Percentiles rank a stretch among this genome's conserved stretches.
Evolutionary conservation across 2,329 filamentous ascomycete genomes (phyloP).

Genomic region (Claviceps lovelessii): DNA sequence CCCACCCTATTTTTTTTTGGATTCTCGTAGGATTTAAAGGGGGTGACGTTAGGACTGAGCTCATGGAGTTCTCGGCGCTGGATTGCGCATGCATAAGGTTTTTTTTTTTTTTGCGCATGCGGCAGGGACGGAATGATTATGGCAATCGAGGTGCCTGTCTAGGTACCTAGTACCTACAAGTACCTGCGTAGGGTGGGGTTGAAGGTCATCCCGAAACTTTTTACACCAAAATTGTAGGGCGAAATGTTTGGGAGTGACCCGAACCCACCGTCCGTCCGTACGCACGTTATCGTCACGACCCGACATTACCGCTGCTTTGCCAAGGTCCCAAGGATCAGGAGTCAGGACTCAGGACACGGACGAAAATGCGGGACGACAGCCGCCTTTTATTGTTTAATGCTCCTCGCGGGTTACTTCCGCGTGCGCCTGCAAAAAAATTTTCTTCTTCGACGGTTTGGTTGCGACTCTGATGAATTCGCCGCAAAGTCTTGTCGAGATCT

Average conservation of each 20-base stretch:
- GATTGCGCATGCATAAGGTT: background rate
- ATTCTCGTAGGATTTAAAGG: background rate
- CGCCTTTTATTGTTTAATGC: too few relatives aligned
- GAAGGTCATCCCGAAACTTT: too few relatives aligned
- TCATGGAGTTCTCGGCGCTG: background rate
- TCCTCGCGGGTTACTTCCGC: too few relatives aligned
- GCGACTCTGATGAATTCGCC: background rate
- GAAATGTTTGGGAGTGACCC: too few relatives aligned
- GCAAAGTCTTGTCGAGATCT: too few relatives aligned
- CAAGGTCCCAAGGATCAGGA: background rate
- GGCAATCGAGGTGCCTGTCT: background rate
- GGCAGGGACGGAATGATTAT: background rate
- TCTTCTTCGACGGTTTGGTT: background rate
- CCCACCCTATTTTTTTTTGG: background rate
- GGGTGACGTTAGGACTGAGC: background rate
- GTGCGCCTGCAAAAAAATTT: background rate
- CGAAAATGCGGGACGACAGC: too few relatives aligned
- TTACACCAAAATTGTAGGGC: too few relatives aligned
- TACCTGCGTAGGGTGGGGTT: too few relatives aligned
- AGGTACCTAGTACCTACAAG: too few relatives aligned
- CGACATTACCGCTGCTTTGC: background rate
- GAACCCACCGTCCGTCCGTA: too few relatives aligned
- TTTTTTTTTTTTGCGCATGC: background rate
- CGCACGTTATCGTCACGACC: too few relatives aligned
- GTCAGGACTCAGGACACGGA: background rate